Evolutionary conservation across 139 green algal genomes (phyloP).

Genomic region (Chlorella sp.): DNA sequence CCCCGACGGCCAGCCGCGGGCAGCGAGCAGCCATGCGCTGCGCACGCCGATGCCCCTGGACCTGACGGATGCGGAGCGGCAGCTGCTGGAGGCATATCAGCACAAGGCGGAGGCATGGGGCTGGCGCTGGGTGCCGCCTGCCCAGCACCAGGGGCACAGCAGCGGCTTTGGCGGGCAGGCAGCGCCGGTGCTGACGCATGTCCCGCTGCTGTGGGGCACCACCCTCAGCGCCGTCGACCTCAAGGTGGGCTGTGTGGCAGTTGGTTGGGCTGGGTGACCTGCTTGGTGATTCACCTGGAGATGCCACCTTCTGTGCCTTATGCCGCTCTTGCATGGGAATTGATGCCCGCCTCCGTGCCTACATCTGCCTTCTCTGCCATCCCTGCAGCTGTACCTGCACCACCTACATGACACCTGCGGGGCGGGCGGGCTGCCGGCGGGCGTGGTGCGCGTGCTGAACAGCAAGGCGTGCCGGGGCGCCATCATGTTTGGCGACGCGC

Average conservation of each 20-base stretch:
- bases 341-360: too few species aligned
- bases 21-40: not conserved
- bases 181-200: conserved; percentile 45
- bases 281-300: too few species aligned
- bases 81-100: conserved; percentile 40
- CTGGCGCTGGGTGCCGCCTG: conserved; percentile 45
- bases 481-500: conserved; percentile 89
- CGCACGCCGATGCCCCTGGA: conserved; percentile 34
- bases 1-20: not conserved
- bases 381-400: conserved; percentile 67
- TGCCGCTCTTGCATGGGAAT: too few species aligned
- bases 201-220: conserved; percentile 55
- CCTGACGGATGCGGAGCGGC: conserved; percentile 37
- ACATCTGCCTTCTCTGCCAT: not conserved
- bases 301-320: too few species aligned
- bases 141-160: too few species aligned
- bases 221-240: conserved; percentile 62
- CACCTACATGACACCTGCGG: conserved; percentile 62
- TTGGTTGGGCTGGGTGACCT: not conserved
- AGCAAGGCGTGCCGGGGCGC: conserved; percentile 83
- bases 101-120: conserved; percentile 40
- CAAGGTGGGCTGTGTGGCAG: conserved; percentile 12
- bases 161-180: not conserved
- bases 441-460: conserved; percentile 60
- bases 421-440: conserved; percentile 42